Conservation (phyloP, 345 rosid genomes). For the Citrus trifoliata region DNA sequence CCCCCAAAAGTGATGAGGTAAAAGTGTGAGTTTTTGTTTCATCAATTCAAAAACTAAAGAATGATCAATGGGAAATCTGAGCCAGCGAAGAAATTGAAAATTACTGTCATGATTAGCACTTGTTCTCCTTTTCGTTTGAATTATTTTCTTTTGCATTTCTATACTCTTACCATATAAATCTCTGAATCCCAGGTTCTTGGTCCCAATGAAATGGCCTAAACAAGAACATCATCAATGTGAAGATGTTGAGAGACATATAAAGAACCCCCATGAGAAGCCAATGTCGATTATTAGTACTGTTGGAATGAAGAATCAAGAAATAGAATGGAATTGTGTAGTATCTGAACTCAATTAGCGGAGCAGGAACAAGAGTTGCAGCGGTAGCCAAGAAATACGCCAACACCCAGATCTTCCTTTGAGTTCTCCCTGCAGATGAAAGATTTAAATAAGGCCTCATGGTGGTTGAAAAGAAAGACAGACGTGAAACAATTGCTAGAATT, state of each 20-base stretch:
- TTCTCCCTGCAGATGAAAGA: constrained; percentile 48
- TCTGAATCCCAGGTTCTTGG: constrained; percentile 80
- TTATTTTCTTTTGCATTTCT: background rate
- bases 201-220: constrained; percentile 73
- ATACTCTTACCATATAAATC: constrained; percentile 83
- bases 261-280: constrained; percentile 53
- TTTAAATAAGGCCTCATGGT: background rate
- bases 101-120: background rate
- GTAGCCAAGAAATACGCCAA: constrained; percentile 78
- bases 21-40: background rate
- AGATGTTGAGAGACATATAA: constrained; percentile 42
- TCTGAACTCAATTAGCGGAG: constrained; percentile 94
- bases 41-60: background rate
- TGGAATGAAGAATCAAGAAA: constrained; percentile 58
- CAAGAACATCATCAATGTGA: constrained; percentile 80
- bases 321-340: constrained; percentile 84
- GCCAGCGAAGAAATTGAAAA: background rate
- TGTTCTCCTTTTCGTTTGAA: background rate
- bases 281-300: constrained; percentile 23
- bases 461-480: background rate
- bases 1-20: background rate
- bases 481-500: background rate
- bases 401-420: constrained; percentile 57
- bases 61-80: background rate
- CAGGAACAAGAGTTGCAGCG: constrained; percentile 77